Evolutionary conservation across 192 early-diverging fungal species (phyloP), one percentile per base, ranked within the genome.

Genomic region (Lobosporangium transversale): DNA sequence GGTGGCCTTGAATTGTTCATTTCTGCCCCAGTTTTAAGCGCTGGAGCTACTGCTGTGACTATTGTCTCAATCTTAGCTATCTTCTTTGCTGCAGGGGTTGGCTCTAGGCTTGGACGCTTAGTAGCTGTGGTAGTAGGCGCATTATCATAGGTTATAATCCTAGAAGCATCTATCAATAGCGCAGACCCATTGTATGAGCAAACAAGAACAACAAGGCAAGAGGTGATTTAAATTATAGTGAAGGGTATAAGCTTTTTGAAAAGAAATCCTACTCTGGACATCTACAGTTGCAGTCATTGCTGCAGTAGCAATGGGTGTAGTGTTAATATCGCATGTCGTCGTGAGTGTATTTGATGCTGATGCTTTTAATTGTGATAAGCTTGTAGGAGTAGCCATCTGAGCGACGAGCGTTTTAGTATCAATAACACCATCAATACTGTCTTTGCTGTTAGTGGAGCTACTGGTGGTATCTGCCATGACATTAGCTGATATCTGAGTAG

Each of bases 81-180:
- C 27, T 75, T 75, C 2, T 57, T 58, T 12, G 71, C 40, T 31
- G 54, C 32, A 18, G 62, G 29, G 6, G 45, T 23, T 18, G 71
- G 71, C 21, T 75, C 71, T n/a, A 63, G 71, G 52, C 71, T 75
- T 3, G 71, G 58, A 11, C 71, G 62, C 58, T 75, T 75, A 24
- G 42, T 44, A 8, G 57, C 18, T 2, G 62, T 45, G 10, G 57
- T 36, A 29, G 49, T 15, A 3, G 24, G 27, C 5, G 52, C n/a
- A 42, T 9, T 2, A 21, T 21, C 10, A 15, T 15, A 43, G 42
- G 29, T 18, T 11, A 42, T 20, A 5, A 11, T 59, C 42, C 11
- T 21, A 24, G 30, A 15, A 40, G 18, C n/a, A 14, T n/a, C n/a
- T n/a, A n/a, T n/a, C n/a, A n/a, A n/a, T n/a, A n/a, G n/a, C n/a